phyloP scores from a whole-genome alignment of 768 basidiomycete genomes.

The Boletus rufocinnamomeus region DNA sequence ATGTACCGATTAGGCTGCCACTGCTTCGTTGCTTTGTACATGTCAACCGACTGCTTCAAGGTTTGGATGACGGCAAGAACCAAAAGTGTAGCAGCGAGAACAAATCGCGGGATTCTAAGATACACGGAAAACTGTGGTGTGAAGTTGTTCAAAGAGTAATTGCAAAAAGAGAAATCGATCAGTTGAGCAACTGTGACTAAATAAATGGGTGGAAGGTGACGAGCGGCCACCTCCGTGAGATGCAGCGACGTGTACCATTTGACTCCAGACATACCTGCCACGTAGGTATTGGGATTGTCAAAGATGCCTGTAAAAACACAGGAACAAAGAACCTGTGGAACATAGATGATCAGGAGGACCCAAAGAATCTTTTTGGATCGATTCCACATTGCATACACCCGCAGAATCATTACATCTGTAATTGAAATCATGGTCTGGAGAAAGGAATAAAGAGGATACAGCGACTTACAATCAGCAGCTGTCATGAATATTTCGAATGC shows the following conservation, averaged over 20 bases:
- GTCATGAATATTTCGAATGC: neutral
- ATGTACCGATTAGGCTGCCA: constrained; percentile 16
- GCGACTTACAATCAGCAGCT: neutral
- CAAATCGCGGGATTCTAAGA: neutral
- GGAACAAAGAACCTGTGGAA: neutral
- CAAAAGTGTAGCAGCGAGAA: constrained; percentile 1
- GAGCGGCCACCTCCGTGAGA: neutral
- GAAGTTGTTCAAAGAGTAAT: neutral
- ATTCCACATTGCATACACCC: too few relatives aligned
- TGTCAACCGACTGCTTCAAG: neutral
- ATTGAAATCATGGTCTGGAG: neutral
- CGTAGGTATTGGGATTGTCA: too few relatives aligned
- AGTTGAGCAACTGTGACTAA: neutral
- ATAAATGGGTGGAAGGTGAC: neutral
- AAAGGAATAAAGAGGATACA: neutral
- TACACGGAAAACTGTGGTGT: neutral
- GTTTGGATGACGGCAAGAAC: neutral
- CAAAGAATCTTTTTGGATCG: too few relatives aligned
- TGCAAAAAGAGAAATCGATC: neutral
- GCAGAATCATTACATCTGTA: constrained; percentile 1
- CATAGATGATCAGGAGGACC: neutral
- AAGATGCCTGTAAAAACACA: neutral
- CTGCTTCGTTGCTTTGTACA: constrained; percentile 7
- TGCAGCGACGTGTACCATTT: neutral
- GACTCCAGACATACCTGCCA: neutral